Evolutionary conservation across 768 basidiomycete species (phyloP).

Genomic region (Pleurotus pulmonarius): DNA sequence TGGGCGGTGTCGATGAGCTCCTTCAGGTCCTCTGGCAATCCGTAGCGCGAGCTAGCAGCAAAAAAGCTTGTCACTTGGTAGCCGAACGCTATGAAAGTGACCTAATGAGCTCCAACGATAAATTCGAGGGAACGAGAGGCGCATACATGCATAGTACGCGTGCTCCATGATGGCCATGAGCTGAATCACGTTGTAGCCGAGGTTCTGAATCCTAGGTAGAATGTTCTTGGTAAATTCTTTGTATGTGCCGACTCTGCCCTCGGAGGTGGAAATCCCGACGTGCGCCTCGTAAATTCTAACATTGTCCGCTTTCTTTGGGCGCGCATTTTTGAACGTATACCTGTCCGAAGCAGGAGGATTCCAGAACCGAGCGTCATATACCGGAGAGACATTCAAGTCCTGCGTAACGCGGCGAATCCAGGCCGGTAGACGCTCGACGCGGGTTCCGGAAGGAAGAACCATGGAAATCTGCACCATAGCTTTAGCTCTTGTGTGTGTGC

Average conservation of each 20-base stretch:
- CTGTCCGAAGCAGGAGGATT: conserved; percentile 73
- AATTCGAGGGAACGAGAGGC: neutral
- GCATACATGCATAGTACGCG: conserved; percentile 93
- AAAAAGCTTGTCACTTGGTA: conserved; percentile 99
- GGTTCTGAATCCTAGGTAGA: conserved; percentile 81
- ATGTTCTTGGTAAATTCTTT: conserved; percentile 88
- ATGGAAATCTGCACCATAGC: conserved; percentile 74
- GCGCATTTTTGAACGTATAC: conserved; percentile 80
- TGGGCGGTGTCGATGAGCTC: conserved; percentile 96
- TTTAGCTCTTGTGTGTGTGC: conserved; percentile 1
- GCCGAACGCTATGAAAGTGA: conserved; percentile 71
- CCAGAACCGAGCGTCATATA: conserved; percentile 99
- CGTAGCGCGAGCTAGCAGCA: conserved; percentile 94
- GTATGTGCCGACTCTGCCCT: conserved; percentile 88
- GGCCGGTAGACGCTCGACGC: conserved; percentile 88
- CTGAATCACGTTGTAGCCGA: conserved; percentile 97
- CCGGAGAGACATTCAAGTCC: conserved; percentile 81
- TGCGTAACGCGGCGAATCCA: conserved; percentile 98
- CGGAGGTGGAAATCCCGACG: conserved; percentile 92
- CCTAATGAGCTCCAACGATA: conserved; percentile 1
- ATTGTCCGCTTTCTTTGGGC: conserved; percentile 62
- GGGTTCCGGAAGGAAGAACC: conserved; percentile 71
- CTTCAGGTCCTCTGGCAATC: conserved; percentile 92
- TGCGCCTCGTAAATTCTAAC: conserved; percentile 95
- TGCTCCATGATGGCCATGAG: conserved; percentile 99